These are phyloP conservation scores for Chimonanthus salicifolius DNA, from an alignment of 164 flowering plant species.

Conservation along the genomic window DNA sequence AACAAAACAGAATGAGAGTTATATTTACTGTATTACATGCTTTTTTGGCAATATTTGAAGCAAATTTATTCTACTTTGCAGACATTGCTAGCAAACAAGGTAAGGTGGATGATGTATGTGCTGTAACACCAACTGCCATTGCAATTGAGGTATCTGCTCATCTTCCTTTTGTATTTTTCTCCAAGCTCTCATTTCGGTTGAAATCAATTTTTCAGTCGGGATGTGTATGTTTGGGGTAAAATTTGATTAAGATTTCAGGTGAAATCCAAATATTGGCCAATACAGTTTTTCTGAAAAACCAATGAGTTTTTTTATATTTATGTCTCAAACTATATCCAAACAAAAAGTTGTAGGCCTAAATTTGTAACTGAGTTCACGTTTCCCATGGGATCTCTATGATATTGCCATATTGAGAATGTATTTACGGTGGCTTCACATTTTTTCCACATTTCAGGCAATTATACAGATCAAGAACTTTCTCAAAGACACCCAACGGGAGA, in stretches of 20 bases:
- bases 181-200: not conserved
- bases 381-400: too few relatives aligned
- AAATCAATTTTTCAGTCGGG: not conserved
- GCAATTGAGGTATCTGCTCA: conserved; percentile 43
- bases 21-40: not conserved
- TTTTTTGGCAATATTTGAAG: not conserved
- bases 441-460: conserved; percentile 41
- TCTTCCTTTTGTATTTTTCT: not conserved
- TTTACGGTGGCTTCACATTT: not conserved
- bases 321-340: too few relatives aligned
- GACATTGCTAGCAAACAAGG: conserved; percentile 74
- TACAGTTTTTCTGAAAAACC: too few relatives aligned
- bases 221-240: too few relatives aligned
- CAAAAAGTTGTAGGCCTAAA: too few relatives aligned
- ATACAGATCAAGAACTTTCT: conserved; percentile 44
- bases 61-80: conserved; percentile 17
- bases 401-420: too few relatives aligned
- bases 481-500: conserved; percentile 16
- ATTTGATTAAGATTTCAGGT: too few relatives aligned
- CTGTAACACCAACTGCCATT: conserved; percentile 60
- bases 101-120: conserved; percentile 35
- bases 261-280: too few relatives aligned
- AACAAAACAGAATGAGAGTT: not conserved
- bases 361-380: too few relatives aligned
- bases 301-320: too few relatives aligned